phyloP scores from a whole-genome alignment of 345 rosid genomes.

The Citrus unshiu region DNA sequence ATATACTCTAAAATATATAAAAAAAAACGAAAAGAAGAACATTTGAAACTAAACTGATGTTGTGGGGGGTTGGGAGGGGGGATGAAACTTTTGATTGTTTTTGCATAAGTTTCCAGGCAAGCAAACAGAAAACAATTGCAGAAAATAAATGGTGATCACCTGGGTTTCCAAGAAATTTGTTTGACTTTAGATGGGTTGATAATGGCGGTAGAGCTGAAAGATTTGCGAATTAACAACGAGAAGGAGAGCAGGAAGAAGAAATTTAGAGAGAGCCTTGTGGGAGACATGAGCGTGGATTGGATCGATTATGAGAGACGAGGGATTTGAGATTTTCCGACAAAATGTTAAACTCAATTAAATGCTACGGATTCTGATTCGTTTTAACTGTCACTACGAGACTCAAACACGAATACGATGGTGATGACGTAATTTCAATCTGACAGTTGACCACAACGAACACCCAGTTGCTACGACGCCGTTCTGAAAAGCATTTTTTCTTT shows the following conservation, averaged over 20 bases:
- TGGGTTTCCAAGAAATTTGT: constrained; percentile 84
- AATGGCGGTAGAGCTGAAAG: constrained; percentile 46
- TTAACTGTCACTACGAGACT: not conserved
- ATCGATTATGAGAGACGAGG: constrained; percentile 17
- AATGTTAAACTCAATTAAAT: not conserved
- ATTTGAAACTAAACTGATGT: not conserved
- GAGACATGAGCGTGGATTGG: constrained; percentile 10
- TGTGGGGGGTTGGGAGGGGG: no score
- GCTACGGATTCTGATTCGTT: not conserved
- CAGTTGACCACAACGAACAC: not conserved
- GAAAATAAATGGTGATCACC: constrained; percentile 30
- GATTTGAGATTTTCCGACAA: not conserved
- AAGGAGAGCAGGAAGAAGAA: constrained; percentile 31
- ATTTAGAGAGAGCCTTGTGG: constrained; percentile 13
- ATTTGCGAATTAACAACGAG: constrained; percentile 34
- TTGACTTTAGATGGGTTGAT: constrained; percentile 82
- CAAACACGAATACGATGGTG: not conserved
- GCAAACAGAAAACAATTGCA: not conserved
- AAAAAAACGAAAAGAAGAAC: not conserved
- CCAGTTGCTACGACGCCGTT: not conserved
- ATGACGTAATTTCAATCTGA: not conserved
- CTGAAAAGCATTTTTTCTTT: no score
- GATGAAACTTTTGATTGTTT: not conserved
- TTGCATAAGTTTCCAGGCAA: not conserved
- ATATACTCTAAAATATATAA: not conserved